phyloP scores from a whole-genome alignment of 176 grass and related monocot species.

The Carex kokanica region DNA sequence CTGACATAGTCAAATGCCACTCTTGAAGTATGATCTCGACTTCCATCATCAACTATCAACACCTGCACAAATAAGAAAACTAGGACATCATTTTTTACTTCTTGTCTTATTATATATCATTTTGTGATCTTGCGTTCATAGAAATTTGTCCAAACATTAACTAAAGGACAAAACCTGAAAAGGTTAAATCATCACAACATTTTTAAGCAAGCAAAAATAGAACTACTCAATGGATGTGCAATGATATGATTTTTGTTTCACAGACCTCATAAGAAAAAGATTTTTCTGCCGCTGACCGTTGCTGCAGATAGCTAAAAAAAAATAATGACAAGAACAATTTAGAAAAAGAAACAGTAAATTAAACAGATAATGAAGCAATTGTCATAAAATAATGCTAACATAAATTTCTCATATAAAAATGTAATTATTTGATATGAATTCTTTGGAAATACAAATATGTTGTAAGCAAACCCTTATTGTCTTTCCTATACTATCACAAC shows the following conservation, averaged over 20 bases:
- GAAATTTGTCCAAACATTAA: not conserved
- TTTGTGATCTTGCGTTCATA: not conserved
- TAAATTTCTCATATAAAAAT: not conserved
- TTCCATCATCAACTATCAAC: constrained; percentile 95
- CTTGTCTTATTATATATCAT: not conserved
- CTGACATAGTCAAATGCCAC: constrained; percentile 72
- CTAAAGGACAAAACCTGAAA: not conserved
- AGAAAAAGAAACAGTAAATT: constrained; percentile 13
- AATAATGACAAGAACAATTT: constrained; percentile 5
- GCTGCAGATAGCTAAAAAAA: constrained; percentile 71
- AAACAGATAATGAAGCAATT: not conserved
- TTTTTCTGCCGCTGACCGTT: constrained; percentile 45
- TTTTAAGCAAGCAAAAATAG: not conserved
- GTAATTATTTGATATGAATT: not conserved
- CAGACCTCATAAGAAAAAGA: constrained; percentile 94
- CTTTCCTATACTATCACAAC: no score
- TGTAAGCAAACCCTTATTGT: no score
- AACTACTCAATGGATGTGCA: not conserved
- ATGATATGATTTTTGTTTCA: not conserved
- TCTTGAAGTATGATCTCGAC: constrained; percentile 71
- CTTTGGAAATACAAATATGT: no score
- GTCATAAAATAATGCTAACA: not conserved
- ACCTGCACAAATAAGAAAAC: constrained; percentile 44
- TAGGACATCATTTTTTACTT: not conserved
- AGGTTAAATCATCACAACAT: not conserved